Conservation (phyloP, 1,284 basidiomycete species). For the Cryptococcus jaspeensis region DNA sequence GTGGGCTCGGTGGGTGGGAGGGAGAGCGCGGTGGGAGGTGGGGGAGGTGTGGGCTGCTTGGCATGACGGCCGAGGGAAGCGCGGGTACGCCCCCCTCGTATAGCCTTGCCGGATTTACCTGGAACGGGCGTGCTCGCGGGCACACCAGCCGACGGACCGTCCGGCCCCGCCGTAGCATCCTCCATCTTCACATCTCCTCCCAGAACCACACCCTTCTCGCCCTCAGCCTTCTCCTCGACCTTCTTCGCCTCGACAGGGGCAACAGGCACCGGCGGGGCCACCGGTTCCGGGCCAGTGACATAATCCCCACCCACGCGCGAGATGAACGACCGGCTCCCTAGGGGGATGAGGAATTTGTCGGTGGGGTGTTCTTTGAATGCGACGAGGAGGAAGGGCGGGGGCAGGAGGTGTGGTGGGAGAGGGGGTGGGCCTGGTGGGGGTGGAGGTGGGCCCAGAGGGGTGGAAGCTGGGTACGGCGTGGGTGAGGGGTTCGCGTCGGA, state of each 20-base stretch:
- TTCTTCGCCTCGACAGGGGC: background rate
- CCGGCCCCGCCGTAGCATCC: no score
- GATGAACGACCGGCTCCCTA: slow-evolving; percentile 37
- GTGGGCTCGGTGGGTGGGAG: background rate
- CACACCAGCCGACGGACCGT: no score
- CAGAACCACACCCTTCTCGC: no score
- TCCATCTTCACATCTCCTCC: background rate
- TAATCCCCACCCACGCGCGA: slow-evolving; percentile 42
- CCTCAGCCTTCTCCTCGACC: background rate
- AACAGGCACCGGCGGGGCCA: slow-evolving; percentile 5
- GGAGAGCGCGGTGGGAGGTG: background rate
- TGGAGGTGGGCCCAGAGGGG: slow-evolving; percentile 3
- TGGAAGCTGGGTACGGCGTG: background rate
- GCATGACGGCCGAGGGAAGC: slow-evolving; percentile 18
- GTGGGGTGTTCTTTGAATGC: slow-evolving; percentile 45
- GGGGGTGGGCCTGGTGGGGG: background rate
- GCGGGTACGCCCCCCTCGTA: slow-evolving; percentile 15
- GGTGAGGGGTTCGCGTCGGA: no score
- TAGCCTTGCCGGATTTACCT: background rate
- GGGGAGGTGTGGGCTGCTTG: slow-evolving; percentile 5
- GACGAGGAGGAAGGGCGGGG: slow-evolving; percentile 42
- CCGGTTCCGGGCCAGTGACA: slow-evolving; percentile 27
- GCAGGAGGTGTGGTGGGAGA: slow-evolving; percentile 20
- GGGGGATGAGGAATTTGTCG: slow-evolving; percentile 44
- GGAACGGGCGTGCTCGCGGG: no score